These are phyloP conservation scores for Toxoplasma gondii DNA, from an alignment of 169 alveolate species.

Conservation along the genomic window DNA sequence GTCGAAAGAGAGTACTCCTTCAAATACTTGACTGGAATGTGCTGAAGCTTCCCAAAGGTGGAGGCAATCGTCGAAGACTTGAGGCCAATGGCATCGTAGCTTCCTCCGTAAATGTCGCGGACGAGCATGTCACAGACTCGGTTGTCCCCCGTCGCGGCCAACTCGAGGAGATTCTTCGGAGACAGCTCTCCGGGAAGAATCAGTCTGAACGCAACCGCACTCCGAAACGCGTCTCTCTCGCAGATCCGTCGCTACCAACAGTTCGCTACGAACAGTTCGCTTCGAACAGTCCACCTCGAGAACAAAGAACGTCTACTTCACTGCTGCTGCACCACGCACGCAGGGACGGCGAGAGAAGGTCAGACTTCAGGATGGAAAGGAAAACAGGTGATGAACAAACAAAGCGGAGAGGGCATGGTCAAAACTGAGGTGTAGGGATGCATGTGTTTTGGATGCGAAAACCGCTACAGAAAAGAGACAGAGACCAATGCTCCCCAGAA, in stretches of 20 bases:
- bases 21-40: background rate
- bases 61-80: slow-evolving; percentile 58
- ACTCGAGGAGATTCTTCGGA: slow-evolving; percentile 44
- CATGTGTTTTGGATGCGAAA: too few relatives aligned
- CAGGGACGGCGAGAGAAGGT: background rate
- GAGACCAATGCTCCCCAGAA: too few relatives aligned
- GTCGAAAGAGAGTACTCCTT: background rate
- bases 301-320: too few relatives aligned
- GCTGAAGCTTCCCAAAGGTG: slow-evolving; percentile 68
- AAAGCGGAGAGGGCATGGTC: background rate
- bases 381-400: too few relatives aligned
- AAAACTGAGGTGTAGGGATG: too few relatives aligned
- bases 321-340: too few relatives aligned
- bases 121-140: slow-evolving; percentile 65
- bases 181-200: background rate
- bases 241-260: too few relatives aligned
- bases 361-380: background rate
- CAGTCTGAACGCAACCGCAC: slow-evolving; percentile 18
- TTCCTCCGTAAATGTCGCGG: slow-evolving; percentile 70
- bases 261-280: too few relatives aligned
- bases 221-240: background rate
- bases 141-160: slow-evolving; percentile 57
- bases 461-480: too few relatives aligned
- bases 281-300: too few relatives aligned
- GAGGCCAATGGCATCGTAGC: slow-evolving; percentile 58